Percentiles rank a stretch among this genome's conserved stretches.
These are phyloP conservation scores for Chlamydomonas reinhardtii DNA, from an alignment of 163 green algal species.

Conservation along the genomic window DNA sequence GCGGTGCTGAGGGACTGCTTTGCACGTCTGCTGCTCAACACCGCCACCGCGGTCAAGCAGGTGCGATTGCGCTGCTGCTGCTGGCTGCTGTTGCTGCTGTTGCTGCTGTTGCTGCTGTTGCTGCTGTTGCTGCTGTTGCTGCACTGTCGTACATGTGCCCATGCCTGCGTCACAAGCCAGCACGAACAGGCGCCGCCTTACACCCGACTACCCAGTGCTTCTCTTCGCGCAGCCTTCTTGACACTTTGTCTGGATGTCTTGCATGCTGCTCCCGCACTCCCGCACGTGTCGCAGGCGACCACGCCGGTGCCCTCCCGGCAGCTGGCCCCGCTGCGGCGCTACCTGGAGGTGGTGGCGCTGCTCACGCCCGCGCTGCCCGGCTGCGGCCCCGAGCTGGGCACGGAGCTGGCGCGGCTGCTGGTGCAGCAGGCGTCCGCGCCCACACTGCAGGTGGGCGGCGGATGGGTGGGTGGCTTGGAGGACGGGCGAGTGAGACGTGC, in stretches of 20 bases:
- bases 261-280: too few species aligned
- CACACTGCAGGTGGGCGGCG: slow-evolving; percentile 29
- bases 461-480: not conserved
- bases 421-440: slow-evolving; percentile 20
- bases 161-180: too few species aligned
- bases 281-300: slow-evolving; percentile 4
- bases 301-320: slow-evolving; percentile 7
- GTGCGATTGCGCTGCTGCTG: not conserved
- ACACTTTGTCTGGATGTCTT: too few species aligned
- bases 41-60: not conserved
- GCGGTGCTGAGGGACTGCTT: slow-evolving; percentile 25
- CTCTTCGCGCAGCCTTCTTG: too few species aligned
- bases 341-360: slow-evolving; percentile 13
- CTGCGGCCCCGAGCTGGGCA: slow-evolving; percentile 26
- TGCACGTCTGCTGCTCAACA: slow-evolving; percentile 34
- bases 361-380: slow-evolving; percentile 23
- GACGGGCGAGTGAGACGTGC: too few species aligned
- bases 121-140: too few species aligned
- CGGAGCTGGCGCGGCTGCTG: slow-evolving; percentile 13
- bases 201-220: too few species aligned
- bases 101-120: too few species aligned
- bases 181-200: too few species aligned
- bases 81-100: too few species aligned
- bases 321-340: slow-evolving; percentile 22
- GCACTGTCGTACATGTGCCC: too few species aligned